Evolutionary conservation across 2,329 filamentous ascomycete genomes (phyloP).

Genomic region (Juglanconis oblonga): DNA sequence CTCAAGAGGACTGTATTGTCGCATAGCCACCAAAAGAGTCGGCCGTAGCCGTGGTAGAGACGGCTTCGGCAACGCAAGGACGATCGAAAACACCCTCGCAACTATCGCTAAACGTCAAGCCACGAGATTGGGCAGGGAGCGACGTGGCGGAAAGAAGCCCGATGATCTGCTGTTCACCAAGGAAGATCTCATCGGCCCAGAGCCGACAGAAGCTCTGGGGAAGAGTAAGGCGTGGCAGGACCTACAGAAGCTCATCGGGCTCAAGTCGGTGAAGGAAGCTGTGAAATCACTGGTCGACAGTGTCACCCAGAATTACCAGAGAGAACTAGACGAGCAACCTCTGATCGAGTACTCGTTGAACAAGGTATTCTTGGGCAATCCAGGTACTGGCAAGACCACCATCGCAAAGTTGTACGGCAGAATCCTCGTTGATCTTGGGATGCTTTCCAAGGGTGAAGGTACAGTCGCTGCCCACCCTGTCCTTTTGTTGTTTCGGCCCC

Average conservation of each 20-base stretch:
- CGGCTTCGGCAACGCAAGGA: slow-evolving; percentile 72
- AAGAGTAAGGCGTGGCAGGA: slow-evolving; percentile 54
- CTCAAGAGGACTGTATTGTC: slow-evolving; percentile 56
- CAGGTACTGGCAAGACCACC: slow-evolving; percentile 75
- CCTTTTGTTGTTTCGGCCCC: no score
- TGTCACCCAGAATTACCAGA: slow-evolving; percentile 60
- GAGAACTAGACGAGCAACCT: slow-evolving; percentile 61
- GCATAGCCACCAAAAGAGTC: slow-evolving; percentile 60
- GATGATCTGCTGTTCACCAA: slow-evolving; percentile 61
- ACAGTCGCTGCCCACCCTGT: slow-evolving; percentile 19
- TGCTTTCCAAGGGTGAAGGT: slow-evolving; percentile 68
- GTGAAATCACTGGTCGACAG: slow-evolving; percentile 58
- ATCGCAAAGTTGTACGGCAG: slow-evolving; percentile 70
- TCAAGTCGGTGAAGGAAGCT: slow-evolving; percentile 60
- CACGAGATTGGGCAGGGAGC: slow-evolving; percentile 47
- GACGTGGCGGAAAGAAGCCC: slow-evolving; percentile 36
- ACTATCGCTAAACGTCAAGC: slow-evolving; percentile 58
- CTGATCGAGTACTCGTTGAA: slow-evolving; percentile 62
- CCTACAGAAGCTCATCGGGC: slow-evolving; percentile 56
- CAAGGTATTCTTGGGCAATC: slow-evolving; percentile 66
- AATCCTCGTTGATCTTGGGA: slow-evolving; percentile 64
- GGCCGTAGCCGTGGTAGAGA: slow-evolving; percentile 60
- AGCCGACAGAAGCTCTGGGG: slow-evolving; percentile 52
- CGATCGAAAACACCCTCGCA: slow-evolving; percentile 60
- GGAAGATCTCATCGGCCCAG: slow-evolving; percentile 70